Evolutionary conservation across 805 yeast genomes (phyloP).

Genomic region (Alloascoidea africana): DNA sequence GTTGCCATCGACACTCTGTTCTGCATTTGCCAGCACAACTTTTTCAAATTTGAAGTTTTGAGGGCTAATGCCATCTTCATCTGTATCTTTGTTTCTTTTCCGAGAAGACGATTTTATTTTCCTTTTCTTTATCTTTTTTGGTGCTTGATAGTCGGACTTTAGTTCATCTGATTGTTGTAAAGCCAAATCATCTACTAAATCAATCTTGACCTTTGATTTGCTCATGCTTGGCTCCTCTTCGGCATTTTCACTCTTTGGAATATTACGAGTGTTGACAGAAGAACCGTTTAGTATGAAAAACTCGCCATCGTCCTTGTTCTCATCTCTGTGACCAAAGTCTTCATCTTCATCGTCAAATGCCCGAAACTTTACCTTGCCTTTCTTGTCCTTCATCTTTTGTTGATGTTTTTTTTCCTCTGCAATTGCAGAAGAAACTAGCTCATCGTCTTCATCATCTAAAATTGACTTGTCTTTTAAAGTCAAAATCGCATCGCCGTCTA

Average conservation of each 20-base stretch:
- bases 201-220: conserved; percentile 11
- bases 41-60: conserved; percentile 19
- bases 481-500: conserved; percentile 30
- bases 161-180: too few species aligned
- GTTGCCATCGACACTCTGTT: conserved; percentile 12
- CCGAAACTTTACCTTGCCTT: conserved; percentile 18
- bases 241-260: conserved; percentile 12
- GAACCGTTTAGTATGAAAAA: conserved; percentile 17
- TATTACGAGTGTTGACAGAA: conserved; percentile 17
- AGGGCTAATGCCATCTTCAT: conserved; percentile 14
- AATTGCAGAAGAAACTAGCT: conserved; percentile 26
- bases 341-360: conserved; percentile 11
- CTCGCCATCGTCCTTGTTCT: conserved; percentile 16
- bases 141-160: conserved; percentile 17
- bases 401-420: conserved; percentile 18
- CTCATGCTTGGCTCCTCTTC: conserved; percentile 10
- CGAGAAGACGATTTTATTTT: conserved; percentile 18
- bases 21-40: conserved; percentile 20
- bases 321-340: conserved; percentile 14
- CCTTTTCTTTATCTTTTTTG: conserved; percentile 25
- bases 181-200: conserved; percentile 12
- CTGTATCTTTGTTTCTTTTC: conserved; percentile 19
- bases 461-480: conserved; percentile 38
- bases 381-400: conserved; percentile 6
- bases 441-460: conserved; percentile 16